Evolutionary conservation across 176 grass and related monocot species (phyloP).

Genomic region (Zoysia pacifica): DNA sequence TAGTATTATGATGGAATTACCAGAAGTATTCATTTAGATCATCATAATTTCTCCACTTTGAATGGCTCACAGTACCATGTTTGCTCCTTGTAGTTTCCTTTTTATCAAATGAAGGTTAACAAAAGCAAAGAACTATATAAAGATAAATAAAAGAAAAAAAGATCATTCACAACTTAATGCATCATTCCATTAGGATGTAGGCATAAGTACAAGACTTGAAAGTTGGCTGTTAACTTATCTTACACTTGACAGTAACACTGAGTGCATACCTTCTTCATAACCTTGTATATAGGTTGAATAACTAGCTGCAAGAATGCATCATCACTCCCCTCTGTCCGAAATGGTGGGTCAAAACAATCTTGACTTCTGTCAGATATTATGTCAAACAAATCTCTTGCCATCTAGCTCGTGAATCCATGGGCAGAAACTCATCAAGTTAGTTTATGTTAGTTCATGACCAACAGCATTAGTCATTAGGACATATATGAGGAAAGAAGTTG

Average conservation of each 20-base stretch:
- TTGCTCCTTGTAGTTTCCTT: constrained; percentile 78
- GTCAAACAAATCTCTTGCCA: constrained; percentile 65
- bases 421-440: constrained; percentile 17
- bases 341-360: constrained; percentile 32
- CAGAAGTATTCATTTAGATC: constrained; percentile 98
- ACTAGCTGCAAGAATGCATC: constrained; percentile 66
- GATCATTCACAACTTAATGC: not conserved
- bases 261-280: constrained; percentile 74
- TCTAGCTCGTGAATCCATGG: constrained; percentile 52
- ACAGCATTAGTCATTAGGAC: not conserved
- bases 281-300: constrained; percentile 73
- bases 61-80: constrained; percentile 76
- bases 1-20: constrained; percentile 47
- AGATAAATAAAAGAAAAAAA: not conserved
- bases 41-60: constrained; percentile 97
- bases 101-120: constrained; percentile 51
- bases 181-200: not conserved
- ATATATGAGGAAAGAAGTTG: constrained; percentile 13
- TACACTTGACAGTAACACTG: not conserved
- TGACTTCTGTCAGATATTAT: constrained; percentile 47
- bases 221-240: not conserved
- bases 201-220: not conserved
- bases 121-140: not conserved
- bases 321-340: constrained; percentile 46
- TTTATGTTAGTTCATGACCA: constrained; percentile 11